Base-by-base conservation (phyloP, 495 filamentous ascomycete genomes). In the Trypethelium eluteriae region DNA sequence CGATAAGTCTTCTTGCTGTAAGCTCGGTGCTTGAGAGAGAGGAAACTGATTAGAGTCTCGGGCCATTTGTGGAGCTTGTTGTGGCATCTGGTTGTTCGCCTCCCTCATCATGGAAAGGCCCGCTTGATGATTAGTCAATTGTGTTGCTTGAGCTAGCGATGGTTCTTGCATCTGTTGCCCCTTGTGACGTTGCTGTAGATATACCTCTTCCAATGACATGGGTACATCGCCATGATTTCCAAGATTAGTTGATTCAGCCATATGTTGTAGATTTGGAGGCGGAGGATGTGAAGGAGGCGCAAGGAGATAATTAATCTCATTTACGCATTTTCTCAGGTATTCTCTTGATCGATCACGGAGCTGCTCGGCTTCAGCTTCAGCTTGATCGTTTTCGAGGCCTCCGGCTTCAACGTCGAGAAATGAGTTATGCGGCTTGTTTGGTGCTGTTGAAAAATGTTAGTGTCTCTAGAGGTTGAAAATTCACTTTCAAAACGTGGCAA, bases 91-190 rank as follows among this genome's bases (percentile, higher is more conserved):
- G 14, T 59, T 34, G 18, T 59, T 59, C 2, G 25, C 32, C 32
- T 59, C 53, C 32, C 53, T 59, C 32, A 59, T 35, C 32, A 59
- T 59, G 6, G 53, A 59, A 59, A 59, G 53, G 14, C 53, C 18
- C 6, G 53, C 76, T 47, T 86, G 82, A 68, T 86, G 82, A 70
- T 87, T 89, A n/a, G 79, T 77, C 53, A 79, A 73, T 25, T 79
- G 76, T 2, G 81, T 78, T 16, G 76, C 77, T 39, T 74, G 75
- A 10, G 73, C 67, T 34, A 72, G 41, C 11, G 47, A 25, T 39
- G 67, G 67, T 36, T 53, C 41, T 53, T 76, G 76, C 41, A 72
- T 73, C 59, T 74, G 68, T 9, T 74, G 74, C 47, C 73, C 72
- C 62, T 72, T 70, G 11, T 82, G 79, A 39, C 80, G 64, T 49